Evolutionary conservation across 2,329 filamentous ascomycete species (phyloP).

Genomic region (Phyllosticta citriasiana): DNA sequence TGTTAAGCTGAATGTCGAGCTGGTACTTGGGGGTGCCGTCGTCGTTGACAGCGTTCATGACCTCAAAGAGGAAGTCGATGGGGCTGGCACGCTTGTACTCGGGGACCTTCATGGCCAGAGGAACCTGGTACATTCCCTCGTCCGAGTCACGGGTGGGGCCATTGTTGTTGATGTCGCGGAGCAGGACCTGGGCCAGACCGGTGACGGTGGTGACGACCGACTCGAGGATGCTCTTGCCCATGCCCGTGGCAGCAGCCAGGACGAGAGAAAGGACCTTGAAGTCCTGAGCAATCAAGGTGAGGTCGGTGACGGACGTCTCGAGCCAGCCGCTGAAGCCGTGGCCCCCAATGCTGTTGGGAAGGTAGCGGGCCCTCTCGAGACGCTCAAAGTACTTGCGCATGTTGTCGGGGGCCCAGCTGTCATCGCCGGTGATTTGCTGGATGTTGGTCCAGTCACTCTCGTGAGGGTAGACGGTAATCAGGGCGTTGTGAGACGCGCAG

Average conservation of each 20-base stretch:
- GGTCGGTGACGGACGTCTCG: slow-evolving; percentile 40
- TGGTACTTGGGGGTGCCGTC: slow-evolving; percentile 38
- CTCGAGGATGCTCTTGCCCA: slow-evolving; percentile 29
- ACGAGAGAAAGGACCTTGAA: slow-evolving; percentile 44
- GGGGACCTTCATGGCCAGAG: slow-evolving; percentile 40
- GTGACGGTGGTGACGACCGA: slow-evolving; percentile 24
- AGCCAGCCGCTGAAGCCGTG: slow-evolving; percentile 53
- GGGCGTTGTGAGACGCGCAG: slow-evolving; percentile 51
- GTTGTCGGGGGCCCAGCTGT: slow-evolving; percentile 46
- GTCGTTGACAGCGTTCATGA: slow-evolving; percentile 25
- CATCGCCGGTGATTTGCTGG: slow-evolving; percentile 48
- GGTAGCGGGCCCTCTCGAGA: slow-evolving; percentile 46
- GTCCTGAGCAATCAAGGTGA: slow-evolving; percentile 44
- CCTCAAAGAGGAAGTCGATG: slow-evolving; percentile 45
- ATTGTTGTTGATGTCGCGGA: slow-evolving; percentile 41
- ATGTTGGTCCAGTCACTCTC: slow-evolving; percentile 52
- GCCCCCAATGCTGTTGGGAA: slow-evolving; percentile 31
- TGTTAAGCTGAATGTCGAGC: slow-evolving; percentile 50
- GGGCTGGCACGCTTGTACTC: slow-evolving; percentile 41
- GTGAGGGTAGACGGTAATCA: slow-evolving; percentile 50
- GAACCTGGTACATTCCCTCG: slow-evolving; percentile 41
- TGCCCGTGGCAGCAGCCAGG: slow-evolving; percentile 42
- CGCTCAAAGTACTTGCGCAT: slow-evolving; percentile 49
- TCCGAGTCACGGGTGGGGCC: slow-evolving; percentile 28
- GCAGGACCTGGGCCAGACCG: slow-evolving; percentile 35